These are phyloP conservation scores for Multifurca ochricompacta DNA, from an alignment of 768 basidiomycete genomes.

Conservation along the genomic window DNA sequence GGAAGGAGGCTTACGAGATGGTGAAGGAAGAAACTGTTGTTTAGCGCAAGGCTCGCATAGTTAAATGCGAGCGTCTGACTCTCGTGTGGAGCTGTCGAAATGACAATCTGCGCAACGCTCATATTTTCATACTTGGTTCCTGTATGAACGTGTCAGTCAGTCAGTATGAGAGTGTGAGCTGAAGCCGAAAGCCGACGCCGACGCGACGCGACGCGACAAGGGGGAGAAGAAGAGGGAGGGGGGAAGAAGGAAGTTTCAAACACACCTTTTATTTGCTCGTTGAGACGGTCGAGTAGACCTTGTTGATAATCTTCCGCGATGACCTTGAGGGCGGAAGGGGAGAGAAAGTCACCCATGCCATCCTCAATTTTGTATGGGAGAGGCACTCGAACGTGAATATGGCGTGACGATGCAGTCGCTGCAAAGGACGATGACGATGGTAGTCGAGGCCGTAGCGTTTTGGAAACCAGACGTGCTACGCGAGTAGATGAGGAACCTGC, in stretches of 20 bases:
- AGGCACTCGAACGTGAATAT: conserved; percentile 42
- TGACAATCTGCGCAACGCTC: conserved; percentile 64
- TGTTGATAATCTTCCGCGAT: conserved; percentile 81
- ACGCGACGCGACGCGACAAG: no score
- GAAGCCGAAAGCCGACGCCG: not conserved
- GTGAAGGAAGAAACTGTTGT: conserved; percentile 92
- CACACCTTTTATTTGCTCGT: conserved; percentile 64
- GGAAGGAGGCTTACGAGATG: conserved; percentile 59
- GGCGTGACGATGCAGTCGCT: conserved; percentile 25
- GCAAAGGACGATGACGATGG: not conserved
- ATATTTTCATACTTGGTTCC: conserved; percentile 49
- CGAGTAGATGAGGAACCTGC: not conserved
- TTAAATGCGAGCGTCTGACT: conserved; percentile 70
- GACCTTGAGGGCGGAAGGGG: conserved; percentile 59
- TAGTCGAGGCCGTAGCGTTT: not conserved
- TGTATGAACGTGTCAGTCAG: conserved; percentile 24
- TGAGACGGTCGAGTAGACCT: conserved; percentile 71
- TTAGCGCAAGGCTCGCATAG: conserved; percentile 86
- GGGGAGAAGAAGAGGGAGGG: not conserved
- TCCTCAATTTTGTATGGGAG: conserved; percentile 58
- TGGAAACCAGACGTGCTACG: not conserved
- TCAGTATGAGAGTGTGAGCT: conserved; percentile 16
- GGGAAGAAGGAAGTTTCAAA: not conserved
- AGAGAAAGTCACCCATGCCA: conserved; percentile 74
- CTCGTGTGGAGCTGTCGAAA: conserved; percentile 52